Percentiles rank a stretch among this genome's conserved stretches.
These are phyloP conservation scores for Solanum gracilifrons DNA, from an alignment of 257 asterid genomes.

Conservation along the genomic window DNA sequence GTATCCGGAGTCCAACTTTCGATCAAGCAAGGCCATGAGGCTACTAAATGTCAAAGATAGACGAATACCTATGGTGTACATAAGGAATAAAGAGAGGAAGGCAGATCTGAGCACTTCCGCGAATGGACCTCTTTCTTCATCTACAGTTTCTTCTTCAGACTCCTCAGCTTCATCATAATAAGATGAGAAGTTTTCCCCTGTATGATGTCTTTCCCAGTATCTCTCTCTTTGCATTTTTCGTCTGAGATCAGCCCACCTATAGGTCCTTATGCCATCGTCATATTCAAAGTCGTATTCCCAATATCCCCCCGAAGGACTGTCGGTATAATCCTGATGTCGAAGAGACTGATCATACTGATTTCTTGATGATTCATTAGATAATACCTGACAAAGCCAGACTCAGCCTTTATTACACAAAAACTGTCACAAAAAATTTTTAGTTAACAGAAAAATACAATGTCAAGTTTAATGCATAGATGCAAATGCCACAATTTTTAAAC, in stretches of 20 bases:
- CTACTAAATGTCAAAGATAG: conserved; percentile 58
- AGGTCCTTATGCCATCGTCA: conserved; percentile 38
- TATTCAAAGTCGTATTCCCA: conserved; percentile 34
- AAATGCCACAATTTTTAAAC: neutral
- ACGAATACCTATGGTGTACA: conserved; percentile 57
- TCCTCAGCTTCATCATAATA: conserved; percentile 24
- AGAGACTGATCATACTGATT: conserved; percentile 52
- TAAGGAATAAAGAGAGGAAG: conserved; percentile 53
- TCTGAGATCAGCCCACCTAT: conserved; percentile 57
- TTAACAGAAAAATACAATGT: neutral
- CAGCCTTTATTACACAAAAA: neutral
- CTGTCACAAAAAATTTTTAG: neutral
- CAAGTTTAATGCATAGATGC: neutral
- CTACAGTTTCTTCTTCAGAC: conserved; percentile 17
- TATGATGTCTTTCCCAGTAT: conserved; percentile 11
- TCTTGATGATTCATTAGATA: conserved; percentile 54
- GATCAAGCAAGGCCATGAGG: conserved; percentile 59
- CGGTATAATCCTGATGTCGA: conserved; percentile 21
- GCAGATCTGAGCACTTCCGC: conserved; percentile 60
- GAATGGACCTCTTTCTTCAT: conserved; percentile 53
- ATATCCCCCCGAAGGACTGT: conserved; percentile 25
- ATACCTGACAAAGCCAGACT: conserved; percentile 28
- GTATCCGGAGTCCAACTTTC: conserved; percentile 62
- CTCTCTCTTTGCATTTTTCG: conserved; percentile 47
- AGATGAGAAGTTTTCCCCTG: conserved; percentile 15